phyloP scores from a whole-genome alignment of 148 eudicot species.

The Cornus suecica region DNA sequence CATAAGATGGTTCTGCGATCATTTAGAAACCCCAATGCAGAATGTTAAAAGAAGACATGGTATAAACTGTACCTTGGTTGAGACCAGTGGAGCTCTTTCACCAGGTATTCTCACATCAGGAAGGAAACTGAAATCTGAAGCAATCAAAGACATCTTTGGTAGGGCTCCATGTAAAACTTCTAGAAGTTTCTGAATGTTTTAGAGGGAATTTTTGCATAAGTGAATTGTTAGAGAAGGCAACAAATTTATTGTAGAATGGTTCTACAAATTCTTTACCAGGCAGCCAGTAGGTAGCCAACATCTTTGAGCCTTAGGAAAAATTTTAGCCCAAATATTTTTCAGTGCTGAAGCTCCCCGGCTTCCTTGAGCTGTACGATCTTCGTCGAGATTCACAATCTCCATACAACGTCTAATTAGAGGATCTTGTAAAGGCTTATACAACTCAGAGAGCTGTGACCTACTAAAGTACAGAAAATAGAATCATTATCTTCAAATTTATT shows the following conservation, averaged over 20 bases:
- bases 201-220: not conserved
- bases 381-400: slow-evolving; percentile 60
- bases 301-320: slow-evolving; percentile 76
- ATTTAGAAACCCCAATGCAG: not conserved
- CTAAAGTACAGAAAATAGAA: not conserved
- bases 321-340: slow-evolving; percentile 57
- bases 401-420: slow-evolving; percentile 61
- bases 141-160: slow-evolving; percentile 93
- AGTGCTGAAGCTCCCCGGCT: slow-evolving; percentile 34
- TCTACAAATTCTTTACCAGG: slow-evolving; percentile 44
- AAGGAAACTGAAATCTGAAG: slow-evolving; percentile 92
- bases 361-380: slow-evolving; percentile 39
- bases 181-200: slow-evolving; percentile 62
- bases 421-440: slow-evolving; percentile 73
- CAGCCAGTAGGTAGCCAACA: slow-evolving; percentile 96
- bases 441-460: slow-evolving; percentile 66
- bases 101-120: slow-evolving; percentile 89
- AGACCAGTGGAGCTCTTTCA: slow-evolving; percentile 91
- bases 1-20: not conserved
- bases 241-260: not conserved
- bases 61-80: slow-evolving; percentile 60
- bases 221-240: not conserved
- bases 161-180: slow-evolving; percentile 76
- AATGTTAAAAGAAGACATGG: not conserved
- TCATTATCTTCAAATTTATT: not conserved